Evolutionary conservation across 2,329 filamentous ascomycete species (phyloP).

Genomic region (Fusarium foetens): DNA sequence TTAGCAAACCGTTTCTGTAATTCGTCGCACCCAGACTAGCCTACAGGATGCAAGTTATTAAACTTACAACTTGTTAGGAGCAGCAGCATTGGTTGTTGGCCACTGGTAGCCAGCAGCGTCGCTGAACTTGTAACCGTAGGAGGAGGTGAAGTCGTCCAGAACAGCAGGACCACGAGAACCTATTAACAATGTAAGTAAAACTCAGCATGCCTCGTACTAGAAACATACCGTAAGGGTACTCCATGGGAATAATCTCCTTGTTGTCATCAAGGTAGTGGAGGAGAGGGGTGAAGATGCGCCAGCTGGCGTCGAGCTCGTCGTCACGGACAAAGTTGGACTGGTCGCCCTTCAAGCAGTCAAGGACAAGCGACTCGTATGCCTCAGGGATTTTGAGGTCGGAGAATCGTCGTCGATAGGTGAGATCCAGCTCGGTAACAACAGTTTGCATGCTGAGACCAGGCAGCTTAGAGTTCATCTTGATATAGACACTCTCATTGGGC

Average conservation of each 20-base stretch:
- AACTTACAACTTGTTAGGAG: constrained; percentile 82
- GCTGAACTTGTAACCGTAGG: constrained; percentile 98
- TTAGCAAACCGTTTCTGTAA: constrained; percentile 29
- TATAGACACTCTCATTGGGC: constrained; percentile 99
- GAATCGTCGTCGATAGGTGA: constrained; percentile 98
- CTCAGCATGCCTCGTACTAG: neutral
- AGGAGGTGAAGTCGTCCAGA: constrained; percentile 96
- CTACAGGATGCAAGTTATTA: constrained; percentile 26
- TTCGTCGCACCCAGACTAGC: constrained; percentile 12
- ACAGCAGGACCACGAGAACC: constrained; percentile 96
- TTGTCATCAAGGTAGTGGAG: constrained; percentile 99
- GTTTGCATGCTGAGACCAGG: constrained; percentile 99
- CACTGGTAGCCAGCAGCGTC: constrained; percentile 96
- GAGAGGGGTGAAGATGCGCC: constrained; percentile 98
- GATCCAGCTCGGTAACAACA: constrained; percentile 95
- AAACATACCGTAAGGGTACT: constrained; percentile 91
- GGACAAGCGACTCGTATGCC: constrained; percentile 96
- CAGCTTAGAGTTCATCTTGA: constrained; percentile 99
- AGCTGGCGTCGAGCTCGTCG: constrained; percentile 95
- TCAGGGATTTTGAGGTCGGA: constrained; percentile 99
- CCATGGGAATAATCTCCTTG: constrained; percentile 99
- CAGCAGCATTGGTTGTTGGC: constrained; percentile 79
- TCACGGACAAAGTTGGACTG: constrained; percentile 99
- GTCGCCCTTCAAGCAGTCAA: constrained; percentile 97
- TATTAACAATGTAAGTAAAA: constrained; percentile 53